phyloP scores from a whole-genome alignment of 2,329 filamentous ascomycete genomes.

The Trichophyton mentagrophytes region DNA sequence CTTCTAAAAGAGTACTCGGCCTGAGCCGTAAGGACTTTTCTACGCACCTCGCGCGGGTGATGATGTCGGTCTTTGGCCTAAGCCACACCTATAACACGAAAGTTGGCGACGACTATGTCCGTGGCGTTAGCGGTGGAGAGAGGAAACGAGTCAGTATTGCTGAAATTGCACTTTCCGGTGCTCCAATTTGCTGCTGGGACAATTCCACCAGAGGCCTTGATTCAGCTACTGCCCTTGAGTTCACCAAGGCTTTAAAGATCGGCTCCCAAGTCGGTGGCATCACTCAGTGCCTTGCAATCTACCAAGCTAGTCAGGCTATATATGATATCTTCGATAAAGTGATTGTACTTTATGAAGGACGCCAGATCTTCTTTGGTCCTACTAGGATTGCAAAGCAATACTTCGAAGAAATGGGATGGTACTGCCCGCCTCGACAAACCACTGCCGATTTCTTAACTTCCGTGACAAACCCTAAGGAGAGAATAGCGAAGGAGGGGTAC shows the following conservation, averaged over 20 bases:
- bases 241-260: slow-evolving; percentile 41
- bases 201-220: slow-evolving; percentile 42
- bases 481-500: slow-evolving; percentile 44
- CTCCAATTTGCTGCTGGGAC: slow-evolving; percentile 31
- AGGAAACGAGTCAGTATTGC: slow-evolving; percentile 45
- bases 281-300: slow-evolving; percentile 46
- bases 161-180: slow-evolving; percentile 27
- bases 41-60: slow-evolving; percentile 28
- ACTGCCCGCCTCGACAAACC: slow-evolving; percentile 54
- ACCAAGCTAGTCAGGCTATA: slow-evolving; percentile 40
- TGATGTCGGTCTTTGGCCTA: slow-evolving; percentile 31
- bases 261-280: slow-evolving; percentile 39
- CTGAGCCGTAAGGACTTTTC: slow-evolving; percentile 34
- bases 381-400: slow-evolving; percentile 47
- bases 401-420: slow-evolving; percentile 57
- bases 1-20: slow-evolving; percentile 29
- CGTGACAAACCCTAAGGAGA: slow-evolving; percentile 52
- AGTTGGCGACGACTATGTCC: slow-evolving; percentile 44
- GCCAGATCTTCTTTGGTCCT: slow-evolving; percentile 64
- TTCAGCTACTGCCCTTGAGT: slow-evolving; percentile 46
- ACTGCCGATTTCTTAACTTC: slow-evolving; percentile 58
- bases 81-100: slow-evolving; percentile 36
- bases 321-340: slow-evolving; percentile 61
- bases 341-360: slow-evolving; percentile 61
- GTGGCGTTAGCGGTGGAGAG: slow-evolving; percentile 50